A percentile compares a stretch with the other conserved stretches of the same genome.
phyloP scores from a whole-genome alignment of 371 early-diverging fungal genomes.

The Apophysomyces sp. region DNA sequence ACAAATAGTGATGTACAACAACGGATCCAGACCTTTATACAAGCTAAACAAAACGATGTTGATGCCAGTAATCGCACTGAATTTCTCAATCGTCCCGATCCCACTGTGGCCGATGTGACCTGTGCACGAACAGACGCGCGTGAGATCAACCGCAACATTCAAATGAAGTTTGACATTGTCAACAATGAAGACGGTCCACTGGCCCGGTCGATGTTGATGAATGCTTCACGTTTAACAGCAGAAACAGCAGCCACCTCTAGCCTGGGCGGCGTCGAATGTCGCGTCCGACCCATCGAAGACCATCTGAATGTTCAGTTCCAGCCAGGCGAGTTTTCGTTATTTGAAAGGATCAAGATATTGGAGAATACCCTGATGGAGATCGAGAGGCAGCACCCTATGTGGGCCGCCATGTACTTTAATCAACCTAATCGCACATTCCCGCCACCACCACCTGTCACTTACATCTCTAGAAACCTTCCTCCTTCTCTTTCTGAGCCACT shows the following conservation, averaged over 20 bases:
- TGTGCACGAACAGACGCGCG: constrained; percentile 74
- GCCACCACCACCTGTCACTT: constrained; percentile 37
- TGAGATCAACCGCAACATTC: constrained; percentile 76
- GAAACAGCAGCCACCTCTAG: background rate
- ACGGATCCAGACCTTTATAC: constrained; percentile 59
- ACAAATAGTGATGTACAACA: constrained; percentile 41
- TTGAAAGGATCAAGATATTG: constrained; percentile 63
- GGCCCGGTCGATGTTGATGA: constrained; percentile 48
- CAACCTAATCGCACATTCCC: constrained; percentile 57
- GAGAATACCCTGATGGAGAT: constrained; percentile 71
- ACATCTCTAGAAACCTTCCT: constrained; percentile 26
- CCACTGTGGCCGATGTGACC: constrained; percentile 38
- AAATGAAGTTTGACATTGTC: constrained; percentile 80
- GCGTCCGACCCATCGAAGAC: constrained; percentile 59
- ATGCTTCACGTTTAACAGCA: constrained; percentile 4
- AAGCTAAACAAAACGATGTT: constrained; percentile 61
- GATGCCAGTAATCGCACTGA: constrained; percentile 74
- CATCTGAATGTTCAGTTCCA: constrained; percentile 70
- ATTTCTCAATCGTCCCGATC: constrained; percentile 51
- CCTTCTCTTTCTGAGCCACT: constrained; percentile 1
- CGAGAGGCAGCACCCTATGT: constrained; percentile 68
- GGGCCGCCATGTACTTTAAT: constrained; percentile 73
- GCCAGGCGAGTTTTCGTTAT: constrained; percentile 25
- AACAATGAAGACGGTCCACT: constrained; percentile 77
- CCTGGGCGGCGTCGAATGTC: constrained; percentile 22